Evolutionary conservation across 2,329 filamentous ascomycete species (phyloP).

Genomic region (Colletotrichum orchidophilum): DNA sequence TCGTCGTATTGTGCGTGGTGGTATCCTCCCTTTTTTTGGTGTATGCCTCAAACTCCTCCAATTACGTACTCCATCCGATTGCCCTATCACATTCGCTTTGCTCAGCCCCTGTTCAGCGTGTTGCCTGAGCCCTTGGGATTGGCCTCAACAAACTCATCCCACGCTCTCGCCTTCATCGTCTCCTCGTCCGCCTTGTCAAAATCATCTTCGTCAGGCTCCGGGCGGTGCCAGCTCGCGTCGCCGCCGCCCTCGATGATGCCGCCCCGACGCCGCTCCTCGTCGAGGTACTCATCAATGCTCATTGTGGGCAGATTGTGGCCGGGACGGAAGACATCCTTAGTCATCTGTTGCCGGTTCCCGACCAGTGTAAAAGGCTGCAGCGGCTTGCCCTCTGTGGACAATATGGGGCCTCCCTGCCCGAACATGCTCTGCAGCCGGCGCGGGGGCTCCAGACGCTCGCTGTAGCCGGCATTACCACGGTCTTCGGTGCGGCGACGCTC

Average conservation of each 20-base stretch:
- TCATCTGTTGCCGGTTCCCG: constrained; percentile 77
- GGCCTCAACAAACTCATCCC: constrained; percentile 93
- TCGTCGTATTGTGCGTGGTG: constrained; percentile 15
- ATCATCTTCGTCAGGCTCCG: constrained; percentile 89
- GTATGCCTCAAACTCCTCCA: constrained; percentile 12
- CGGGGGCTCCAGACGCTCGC: constrained; percentile 77
- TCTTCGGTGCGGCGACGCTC: constrained; percentile 48
- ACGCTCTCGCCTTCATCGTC: constrained; percentile 91
- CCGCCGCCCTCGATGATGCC: constrained; percentile 93
- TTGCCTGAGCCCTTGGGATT: constrained; percentile 88
- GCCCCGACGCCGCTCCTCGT: constrained; percentile 85
- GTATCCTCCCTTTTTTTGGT: not conserved
- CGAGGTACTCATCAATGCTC: constrained; percentile 97
- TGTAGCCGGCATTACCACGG: constrained; percentile 63
- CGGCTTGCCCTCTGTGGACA: constrained; percentile 83
- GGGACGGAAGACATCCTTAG: constrained; percentile 84
- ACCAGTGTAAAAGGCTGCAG: constrained; percentile 91
- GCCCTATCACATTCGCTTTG: not conserved
- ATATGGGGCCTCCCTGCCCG: constrained; percentile 71
- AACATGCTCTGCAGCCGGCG: constrained; percentile 58
- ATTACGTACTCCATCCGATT: constrained; percentile 12
- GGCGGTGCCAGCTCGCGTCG: constrained; percentile 72
- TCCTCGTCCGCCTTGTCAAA: constrained; percentile 87
- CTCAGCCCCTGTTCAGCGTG: constrained; percentile 78
- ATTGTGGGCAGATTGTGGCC: constrained; percentile 96